These are phyloP conservation scores for Aspergillus fumigatus DNA, from an alignment of 2,329 filamentous ascomycete genomes.

Conservation along the genomic window DNA sequence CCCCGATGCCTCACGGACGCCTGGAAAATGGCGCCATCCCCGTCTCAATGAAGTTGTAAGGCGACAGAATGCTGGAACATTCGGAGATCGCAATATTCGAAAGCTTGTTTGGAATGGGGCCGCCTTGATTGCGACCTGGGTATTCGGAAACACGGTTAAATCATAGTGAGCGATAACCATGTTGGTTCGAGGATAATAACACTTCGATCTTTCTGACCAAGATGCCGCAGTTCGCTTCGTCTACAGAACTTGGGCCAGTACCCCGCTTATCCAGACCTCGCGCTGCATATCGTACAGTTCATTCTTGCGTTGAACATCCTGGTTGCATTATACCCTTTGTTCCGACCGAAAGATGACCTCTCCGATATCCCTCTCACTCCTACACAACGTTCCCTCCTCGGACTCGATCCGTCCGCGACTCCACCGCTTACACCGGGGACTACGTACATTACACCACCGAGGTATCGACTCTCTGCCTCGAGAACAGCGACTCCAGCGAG, in stretches of 20 bases:
- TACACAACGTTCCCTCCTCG: constrained; percentile 79
- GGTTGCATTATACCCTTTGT: constrained; percentile 66
- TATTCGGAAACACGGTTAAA: constrained; percentile 38
- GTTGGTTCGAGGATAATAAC: neutral
- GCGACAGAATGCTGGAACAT: constrained; percentile 72
- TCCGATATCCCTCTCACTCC: constrained; percentile 86
- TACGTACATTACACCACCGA: constrained; percentile 77
- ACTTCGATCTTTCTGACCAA: constrained; percentile 16
- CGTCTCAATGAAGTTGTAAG: constrained; percentile 79
- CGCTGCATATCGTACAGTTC: constrained; percentile 55
- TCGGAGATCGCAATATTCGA: constrained; percentile 71
- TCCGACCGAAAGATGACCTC: constrained; percentile 69
- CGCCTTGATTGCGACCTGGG: constrained; percentile 49
- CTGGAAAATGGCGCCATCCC: constrained; percentile 88
- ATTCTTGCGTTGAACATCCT: constrained; percentile 66
- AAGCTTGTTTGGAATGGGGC: constrained; percentile 64
- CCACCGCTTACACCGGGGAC: constrained; percentile 62
- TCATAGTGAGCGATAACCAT: constrained; percentile 29
- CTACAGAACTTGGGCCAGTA: constrained; percentile 32
- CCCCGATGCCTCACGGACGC: constrained; percentile 34
- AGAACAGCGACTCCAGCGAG: constrained; percentile 39
- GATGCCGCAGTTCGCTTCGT: constrained; percentile 29
- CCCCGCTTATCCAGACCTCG: constrained; percentile 40
- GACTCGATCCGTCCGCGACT: constrained; percentile 65
- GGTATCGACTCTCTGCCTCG: constrained; percentile 72